A percentile compares a stretch with the other conserved stretches of the same genome.
These are phyloP conservation scores for Pseudoneurospora amorphoporcata DNA, from an alignment of 495 filamentous ascomycete genomes.

Conservation along the genomic window DNA sequence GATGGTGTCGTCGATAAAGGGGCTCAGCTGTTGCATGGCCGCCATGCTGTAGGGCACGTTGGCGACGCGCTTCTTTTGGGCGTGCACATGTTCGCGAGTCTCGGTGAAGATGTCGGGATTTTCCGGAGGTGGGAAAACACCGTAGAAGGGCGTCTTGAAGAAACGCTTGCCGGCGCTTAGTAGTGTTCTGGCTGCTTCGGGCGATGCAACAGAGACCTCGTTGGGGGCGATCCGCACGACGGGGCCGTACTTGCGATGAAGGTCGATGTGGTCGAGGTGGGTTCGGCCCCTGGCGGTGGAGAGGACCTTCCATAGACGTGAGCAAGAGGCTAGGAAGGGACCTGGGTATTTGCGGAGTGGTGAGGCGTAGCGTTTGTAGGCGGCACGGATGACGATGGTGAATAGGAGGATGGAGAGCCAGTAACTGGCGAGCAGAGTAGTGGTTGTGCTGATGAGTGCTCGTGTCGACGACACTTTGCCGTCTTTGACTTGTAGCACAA, in stretches of 20 bases:
- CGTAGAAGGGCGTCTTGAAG: slow-evolving; percentile 47
- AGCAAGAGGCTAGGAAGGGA: slow-evolving; percentile 38
- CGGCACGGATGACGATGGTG: slow-evolving; percentile 20
- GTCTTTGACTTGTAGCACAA: slow-evolving; percentile 19
- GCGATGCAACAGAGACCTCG: slow-evolving; percentile 43
- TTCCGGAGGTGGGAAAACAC: slow-evolving; percentile 44
- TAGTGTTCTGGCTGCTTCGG: slow-evolving; percentile 36
- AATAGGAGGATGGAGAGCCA: slow-evolving; percentile 26
- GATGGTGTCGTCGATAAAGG: slow-evolving; percentile 39
- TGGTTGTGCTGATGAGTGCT: slow-evolving; percentile 16
- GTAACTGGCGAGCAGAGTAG: slow-evolving; percentile 22
- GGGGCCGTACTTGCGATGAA: slow-evolving; percentile 44
- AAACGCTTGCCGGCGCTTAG: slow-evolving; percentile 43
- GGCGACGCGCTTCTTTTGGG: slow-evolving; percentile 45
- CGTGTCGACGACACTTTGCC: slow-evolving; percentile 19
- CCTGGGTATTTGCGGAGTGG: slow-evolving; percentile 40
- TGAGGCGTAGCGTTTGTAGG: slow-evolving; percentile 33
- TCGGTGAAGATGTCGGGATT: slow-evolving; percentile 53
- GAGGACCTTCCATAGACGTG: slow-evolving; percentile 36
- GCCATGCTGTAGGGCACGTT: slow-evolving; percentile 45
- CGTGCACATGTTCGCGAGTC: slow-evolving; percentile 42
- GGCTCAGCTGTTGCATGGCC: slow-evolving; percentile 39
- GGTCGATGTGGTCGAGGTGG: slow-evolving; percentile 34
- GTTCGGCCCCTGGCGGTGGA: slow-evolving; percentile 28
- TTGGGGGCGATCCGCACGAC: slow-evolving; percentile 48